Conservation (phyloP, 208 protist genomes). For the Acanthamoeba castellanii region DNA sequence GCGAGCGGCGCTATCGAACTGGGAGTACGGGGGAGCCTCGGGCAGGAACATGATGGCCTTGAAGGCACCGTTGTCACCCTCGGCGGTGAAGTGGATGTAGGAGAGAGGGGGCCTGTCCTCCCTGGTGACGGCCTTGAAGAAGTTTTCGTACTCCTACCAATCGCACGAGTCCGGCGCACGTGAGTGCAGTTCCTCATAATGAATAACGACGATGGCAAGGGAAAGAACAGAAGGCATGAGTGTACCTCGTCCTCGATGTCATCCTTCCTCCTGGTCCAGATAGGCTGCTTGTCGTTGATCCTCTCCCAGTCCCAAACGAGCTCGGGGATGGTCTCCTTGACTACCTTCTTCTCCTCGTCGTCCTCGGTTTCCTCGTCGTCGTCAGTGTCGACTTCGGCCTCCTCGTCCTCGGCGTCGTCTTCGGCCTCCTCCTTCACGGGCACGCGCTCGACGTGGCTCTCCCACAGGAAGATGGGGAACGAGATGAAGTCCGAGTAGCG, state of each 20-base stretch:
- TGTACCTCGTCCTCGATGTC: slow-evolving; percentile 98
- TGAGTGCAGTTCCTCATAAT: too few species aligned
- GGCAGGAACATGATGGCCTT: slow-evolving; percentile 97
- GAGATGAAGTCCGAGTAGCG: slow-evolving; percentile 99
- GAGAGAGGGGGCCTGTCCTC: slow-evolving; percentile 98
- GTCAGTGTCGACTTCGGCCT: neutral
- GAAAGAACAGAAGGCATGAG: too few species aligned
- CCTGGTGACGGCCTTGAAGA: slow-evolving; percentile 98
- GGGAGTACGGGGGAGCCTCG: slow-evolving; percentile 95
- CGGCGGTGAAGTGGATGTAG: slow-evolving; percentile 98
- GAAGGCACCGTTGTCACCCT: slow-evolving; percentile 98
- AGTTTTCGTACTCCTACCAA: slow-evolving; percentile 98
- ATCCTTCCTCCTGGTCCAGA: slow-evolving; percentile 97
- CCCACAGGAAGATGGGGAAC: slow-evolving; percentile 97
- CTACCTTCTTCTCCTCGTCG: neutral
- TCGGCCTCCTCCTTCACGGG: neutral
- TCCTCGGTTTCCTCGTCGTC: neutral
- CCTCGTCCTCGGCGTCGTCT: neutral
- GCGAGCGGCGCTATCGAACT: slow-evolving; percentile 98
- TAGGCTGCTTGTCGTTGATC: slow-evolving; percentile 98
- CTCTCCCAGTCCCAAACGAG: too few species aligned
- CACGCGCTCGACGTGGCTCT: slow-evolving; percentile 88
- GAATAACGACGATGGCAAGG: too few species aligned
- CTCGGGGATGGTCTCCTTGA: slow-evolving; percentile 87
- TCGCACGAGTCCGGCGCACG: too few species aligned